phyloP scores from a whole-genome alignment of 331 rosid genomes.

The Rosa hybrid region DNA sequence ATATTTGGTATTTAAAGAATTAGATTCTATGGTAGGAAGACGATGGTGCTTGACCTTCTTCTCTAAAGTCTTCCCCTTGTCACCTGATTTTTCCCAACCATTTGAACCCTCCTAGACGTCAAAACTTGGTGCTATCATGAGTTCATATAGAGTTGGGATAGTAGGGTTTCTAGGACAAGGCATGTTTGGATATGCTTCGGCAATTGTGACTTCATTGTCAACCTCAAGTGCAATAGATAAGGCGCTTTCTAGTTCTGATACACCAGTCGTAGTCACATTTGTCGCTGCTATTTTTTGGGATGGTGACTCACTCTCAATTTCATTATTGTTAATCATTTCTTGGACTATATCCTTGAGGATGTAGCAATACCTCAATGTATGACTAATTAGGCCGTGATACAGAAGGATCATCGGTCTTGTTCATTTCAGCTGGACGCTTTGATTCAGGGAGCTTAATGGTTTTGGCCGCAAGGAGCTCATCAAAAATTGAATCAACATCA shows the following conservation, averaged over 20 bases:
- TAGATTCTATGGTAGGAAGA: accelerated
- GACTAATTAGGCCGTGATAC: neutral
- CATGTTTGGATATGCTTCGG: neutral
- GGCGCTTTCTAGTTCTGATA: neutral
- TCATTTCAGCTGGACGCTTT: neutral
- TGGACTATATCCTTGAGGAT: neutral
- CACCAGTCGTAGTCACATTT: neutral
- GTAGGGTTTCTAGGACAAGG: neutral
- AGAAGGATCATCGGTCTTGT: neutral
- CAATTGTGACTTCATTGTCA: neutral
- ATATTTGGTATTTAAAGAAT: neutral
- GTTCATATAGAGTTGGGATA: neutral
- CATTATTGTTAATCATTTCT: neutral
- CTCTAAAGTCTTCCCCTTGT: neutral
- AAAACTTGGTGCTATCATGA: neutral
- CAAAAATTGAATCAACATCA: neutral
- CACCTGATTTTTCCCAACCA: neutral
- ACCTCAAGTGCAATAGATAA: neutral
- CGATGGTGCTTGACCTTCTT: too few relatives aligned
- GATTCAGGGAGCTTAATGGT: neutral
- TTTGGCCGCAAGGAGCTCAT: neutral
- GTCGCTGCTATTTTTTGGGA: neutral
- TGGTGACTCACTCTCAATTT: neutral
- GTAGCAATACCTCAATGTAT: neutral
- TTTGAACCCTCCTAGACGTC: neutral